A percentile compares a stretch with the other conserved stretches of the same genome.
Conservation (phyloP, 768 basidiomycete species). For the Cystofilobasidium macerans region DNA sequence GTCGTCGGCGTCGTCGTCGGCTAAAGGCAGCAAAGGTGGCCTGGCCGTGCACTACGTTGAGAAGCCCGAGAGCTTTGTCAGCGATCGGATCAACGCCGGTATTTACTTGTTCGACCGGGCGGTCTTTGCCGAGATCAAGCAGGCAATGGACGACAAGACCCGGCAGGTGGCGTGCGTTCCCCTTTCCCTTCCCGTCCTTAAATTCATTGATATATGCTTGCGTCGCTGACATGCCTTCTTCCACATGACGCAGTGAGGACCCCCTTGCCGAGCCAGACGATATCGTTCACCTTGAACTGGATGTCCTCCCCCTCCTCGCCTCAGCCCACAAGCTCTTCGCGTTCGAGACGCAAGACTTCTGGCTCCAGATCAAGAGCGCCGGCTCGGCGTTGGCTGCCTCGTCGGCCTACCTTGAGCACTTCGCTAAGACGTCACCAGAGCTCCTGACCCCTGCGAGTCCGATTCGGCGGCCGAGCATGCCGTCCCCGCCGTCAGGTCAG, state of each 20-base stretch:
- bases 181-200: not conserved
- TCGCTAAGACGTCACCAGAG: slow-evolving; percentile 38
- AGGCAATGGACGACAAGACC: slow-evolving; percentile 41
- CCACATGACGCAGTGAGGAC: slow-evolving; percentile 31
- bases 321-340: slow-evolving; percentile 41
- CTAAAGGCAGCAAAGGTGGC: too few relatives aligned
- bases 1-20: too few relatives aligned
- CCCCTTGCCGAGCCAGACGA: slow-evolving; percentile 39
- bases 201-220: too few relatives aligned
- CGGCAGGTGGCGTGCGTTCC: slow-evolving; percentile 34
- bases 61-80: slow-evolving; percentile 43
- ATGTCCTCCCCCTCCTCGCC: slow-evolving; percentile 42
- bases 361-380: slow-evolving; percentile 44
- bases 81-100: slow-evolving; percentile 19
- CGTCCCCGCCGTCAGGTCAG: slow-evolving; percentile 5
- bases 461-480: too few relatives aligned
- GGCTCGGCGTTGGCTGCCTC: slow-evolving; percentile 44
- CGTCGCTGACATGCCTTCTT: too few relatives aligned
- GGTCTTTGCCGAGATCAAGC: slow-evolving; percentile 42
- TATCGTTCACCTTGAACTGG: slow-evolving; percentile 42
- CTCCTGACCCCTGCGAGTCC: slow-evolving; percentile 34
- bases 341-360: slow-evolving; percentile 40
- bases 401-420: slow-evolving; percentile 40
- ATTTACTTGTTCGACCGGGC: slow-evolving; percentile 39
- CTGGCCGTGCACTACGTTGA: slow-evolving; percentile 42